These are phyloP conservation scores for Boletus semigastroideus DNA, from an alignment of 1,284 basidiomycete species.

Conservation along the genomic window DNA sequence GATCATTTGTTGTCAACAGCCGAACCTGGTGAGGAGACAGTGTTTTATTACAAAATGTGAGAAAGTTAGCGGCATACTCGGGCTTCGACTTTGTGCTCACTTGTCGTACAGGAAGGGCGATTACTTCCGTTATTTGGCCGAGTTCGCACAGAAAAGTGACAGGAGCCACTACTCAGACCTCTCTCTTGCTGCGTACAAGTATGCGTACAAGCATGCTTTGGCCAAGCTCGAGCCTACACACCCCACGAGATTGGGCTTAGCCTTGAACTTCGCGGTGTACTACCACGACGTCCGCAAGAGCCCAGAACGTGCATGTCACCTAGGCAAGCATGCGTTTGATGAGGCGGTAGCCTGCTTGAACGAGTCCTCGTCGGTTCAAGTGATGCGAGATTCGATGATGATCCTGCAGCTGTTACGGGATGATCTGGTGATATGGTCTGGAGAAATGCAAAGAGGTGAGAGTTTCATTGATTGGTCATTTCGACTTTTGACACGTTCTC, in stretches of 20 bases:
- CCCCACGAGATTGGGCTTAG: slow-evolving; percentile 81
- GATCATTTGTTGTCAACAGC: slow-evolving; percentile 55
- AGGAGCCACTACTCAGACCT: slow-evolving; percentile 47
- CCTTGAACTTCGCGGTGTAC: slow-evolving; percentile 96
- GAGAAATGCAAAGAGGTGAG: slow-evolving; percentile 50
- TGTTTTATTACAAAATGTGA: slow-evolving; percentile 71
- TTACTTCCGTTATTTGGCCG: slow-evolving; percentile 68
- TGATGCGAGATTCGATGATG: slow-evolving; percentile 60
- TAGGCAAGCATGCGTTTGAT: slow-evolving; percentile 77
- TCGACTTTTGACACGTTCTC: slow-evolving; percentile 13
- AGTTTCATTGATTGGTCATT: slow-evolving; percentile 1
- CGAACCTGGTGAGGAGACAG: slow-evolving; percentile 57
- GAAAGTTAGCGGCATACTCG: slow-evolving; percentile 11
- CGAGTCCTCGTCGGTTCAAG: slow-evolving; percentile 41
- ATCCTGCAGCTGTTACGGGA: slow-evolving; percentile 66
- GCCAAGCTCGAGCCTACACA: slow-evolving; percentile 58
- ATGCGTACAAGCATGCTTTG: slow-evolving; percentile 65
- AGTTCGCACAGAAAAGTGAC: slow-evolving; percentile 54
- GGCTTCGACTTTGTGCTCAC: slow-evolving; percentile 11
- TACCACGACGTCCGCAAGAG: slow-evolving; percentile 95
- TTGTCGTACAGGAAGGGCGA: slow-evolving; percentile 56
- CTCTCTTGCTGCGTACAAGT: slow-evolving; percentile 64
- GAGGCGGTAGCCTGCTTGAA: slow-evolving; percentile 57
- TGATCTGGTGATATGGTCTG: slow-evolving; percentile 64
- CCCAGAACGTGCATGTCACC: slow-evolving; percentile 89